Evolutionary conservation across 2,329 filamentous ascomycete genomes (phyloP).

Genomic region (Calycina marina): DNA sequence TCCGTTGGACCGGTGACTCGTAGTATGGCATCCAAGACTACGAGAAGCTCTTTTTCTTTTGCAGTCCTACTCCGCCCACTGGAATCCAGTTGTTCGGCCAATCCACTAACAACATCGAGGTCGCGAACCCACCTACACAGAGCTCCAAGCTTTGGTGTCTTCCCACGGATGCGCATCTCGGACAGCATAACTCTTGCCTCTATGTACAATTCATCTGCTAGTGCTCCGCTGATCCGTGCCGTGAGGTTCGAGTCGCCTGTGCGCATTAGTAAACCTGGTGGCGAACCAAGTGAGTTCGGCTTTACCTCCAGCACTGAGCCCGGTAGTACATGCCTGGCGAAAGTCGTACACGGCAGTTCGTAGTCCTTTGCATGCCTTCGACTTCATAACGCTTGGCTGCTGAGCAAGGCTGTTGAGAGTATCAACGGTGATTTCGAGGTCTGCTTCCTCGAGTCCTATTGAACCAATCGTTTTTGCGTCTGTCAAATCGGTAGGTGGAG

Average conservation of each 20-base stretch:
- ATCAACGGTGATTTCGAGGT: slow-evolving; percentile 52
- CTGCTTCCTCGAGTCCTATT: slow-evolving; percentile 48
- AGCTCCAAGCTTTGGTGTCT: slow-evolving; percentile 52
- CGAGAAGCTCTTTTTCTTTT: slow-evolving; percentile 39
- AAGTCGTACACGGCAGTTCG: slow-evolving; percentile 55
- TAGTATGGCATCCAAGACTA: slow-evolving; percentile 48
- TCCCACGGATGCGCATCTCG: slow-evolving; percentile 53
- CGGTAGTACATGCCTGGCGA: slow-evolving; percentile 52
- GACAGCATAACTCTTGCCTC: slow-evolving; percentile 52
- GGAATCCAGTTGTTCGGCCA: slow-evolving; percentile 39
- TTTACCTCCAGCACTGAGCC: slow-evolving; percentile 42
- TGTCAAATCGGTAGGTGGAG: slow-evolving; percentile 24
- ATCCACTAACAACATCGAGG: slow-evolving; percentile 51
- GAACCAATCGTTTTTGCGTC: slow-evolving; percentile 37
- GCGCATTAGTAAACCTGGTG: slow-evolving; percentile 7
- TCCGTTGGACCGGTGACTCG: slow-evolving; percentile 49
- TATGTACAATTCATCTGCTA: slow-evolving; percentile 48
- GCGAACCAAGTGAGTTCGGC: too few species aligned
- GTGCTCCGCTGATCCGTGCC: slow-evolving; percentile 47
- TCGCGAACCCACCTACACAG: slow-evolving; percentile 60
- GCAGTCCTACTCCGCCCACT: slow-evolving; percentile 24
- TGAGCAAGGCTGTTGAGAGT: slow-evolving; percentile 43
- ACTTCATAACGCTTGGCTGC: slow-evolving; percentile 50
- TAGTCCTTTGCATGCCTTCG: slow-evolving; percentile 51
- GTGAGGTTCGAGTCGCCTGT: slow-evolving; percentile 46